Percentiles rank a stretch among this genome's conserved stretches.
Evolutionary conservation across 176 grass and related monocot species (phyloP).

Genomic region (Guadua angustifolia): DNA sequence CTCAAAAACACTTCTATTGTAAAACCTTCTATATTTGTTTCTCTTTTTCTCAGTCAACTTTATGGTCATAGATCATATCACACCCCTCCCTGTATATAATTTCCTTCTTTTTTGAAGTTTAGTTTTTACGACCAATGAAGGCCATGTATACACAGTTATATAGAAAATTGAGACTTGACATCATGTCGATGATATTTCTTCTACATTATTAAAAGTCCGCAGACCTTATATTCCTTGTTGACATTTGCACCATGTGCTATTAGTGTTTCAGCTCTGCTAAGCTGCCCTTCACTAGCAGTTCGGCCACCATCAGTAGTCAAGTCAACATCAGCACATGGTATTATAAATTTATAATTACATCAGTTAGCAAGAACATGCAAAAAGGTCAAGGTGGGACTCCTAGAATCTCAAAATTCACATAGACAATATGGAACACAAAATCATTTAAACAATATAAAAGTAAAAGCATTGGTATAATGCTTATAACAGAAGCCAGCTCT

Average conservation of each 20-base stretch:
- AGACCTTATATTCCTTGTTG: constrained; percentile 95
- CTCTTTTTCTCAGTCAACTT: background rate
- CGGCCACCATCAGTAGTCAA: constrained; percentile 83
- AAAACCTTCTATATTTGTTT: background rate
- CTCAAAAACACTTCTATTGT: background rate
- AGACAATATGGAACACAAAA: background rate
- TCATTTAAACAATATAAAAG: background rate
- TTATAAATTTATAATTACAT: constrained; percentile 37
- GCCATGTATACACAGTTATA: background rate
- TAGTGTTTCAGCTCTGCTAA: constrained; percentile 73
- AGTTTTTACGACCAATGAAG: background rate
- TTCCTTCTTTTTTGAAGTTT: background rate
- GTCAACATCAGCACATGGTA: constrained; percentile 71
- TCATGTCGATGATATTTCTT: background rate
- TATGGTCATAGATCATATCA: background rate
- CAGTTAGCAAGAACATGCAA: background rate
- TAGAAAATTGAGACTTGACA: background rate
- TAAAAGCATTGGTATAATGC: background rate
- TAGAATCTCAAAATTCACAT: background rate
- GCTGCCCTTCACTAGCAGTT: constrained; percentile 83
- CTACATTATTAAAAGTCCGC: constrained; percentile 29
- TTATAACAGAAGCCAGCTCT: background rate
- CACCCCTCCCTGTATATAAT: background rate
- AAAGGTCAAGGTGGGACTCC: background rate
- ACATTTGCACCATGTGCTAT: constrained; percentile 72